phyloP scores from a whole-genome alignment of 306 rosid genomes.

The Inga oerstediana region DNA sequence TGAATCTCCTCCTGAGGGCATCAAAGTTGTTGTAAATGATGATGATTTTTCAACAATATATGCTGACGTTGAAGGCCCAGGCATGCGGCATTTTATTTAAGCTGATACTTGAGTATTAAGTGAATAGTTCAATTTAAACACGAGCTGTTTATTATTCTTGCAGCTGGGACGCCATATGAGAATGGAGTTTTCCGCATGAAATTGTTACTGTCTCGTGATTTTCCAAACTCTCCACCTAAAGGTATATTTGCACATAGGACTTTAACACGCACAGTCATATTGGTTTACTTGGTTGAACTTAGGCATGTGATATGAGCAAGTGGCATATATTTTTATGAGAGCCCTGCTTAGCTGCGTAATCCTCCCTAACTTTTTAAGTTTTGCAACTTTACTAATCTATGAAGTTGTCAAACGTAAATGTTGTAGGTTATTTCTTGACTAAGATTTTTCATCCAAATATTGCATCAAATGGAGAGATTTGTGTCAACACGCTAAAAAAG shows the following conservation, averaged over 20 bases:
- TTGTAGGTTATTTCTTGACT: slow-evolving; percentile 85
- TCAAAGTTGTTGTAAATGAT: slow-evolving; percentile 86
- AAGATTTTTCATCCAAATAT: slow-evolving; percentile 95
- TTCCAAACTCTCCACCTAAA: slow-evolving; percentile 93
- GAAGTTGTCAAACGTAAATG: slow-evolving; percentile 27
- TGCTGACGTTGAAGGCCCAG: slow-evolving; percentile 98
- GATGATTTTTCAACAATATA: slow-evolving; percentile 86
- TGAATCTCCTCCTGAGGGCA: slow-evolving; percentile 97
- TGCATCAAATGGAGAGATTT: slow-evolving; percentile 88
- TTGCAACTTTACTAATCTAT: background rate
- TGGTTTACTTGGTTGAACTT: background rate
- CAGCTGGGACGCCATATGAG: slow-evolving; percentile 98
- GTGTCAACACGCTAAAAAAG: slow-evolving; percentile 94
- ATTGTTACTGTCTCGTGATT: slow-evolving; percentile 78
- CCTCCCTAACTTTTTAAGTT: background rate
- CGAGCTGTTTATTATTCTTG: slow-evolving; percentile 30
- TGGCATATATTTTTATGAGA: background rate
- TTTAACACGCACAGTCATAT: background rate
- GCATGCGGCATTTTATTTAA: slow-evolving; percentile 47
- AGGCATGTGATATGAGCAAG: background rate
- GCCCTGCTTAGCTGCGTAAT: slow-evolving; percentile 20
- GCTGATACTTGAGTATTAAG: slow-evolving; percentile 4
- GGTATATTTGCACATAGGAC: slow-evolving; percentile 48
- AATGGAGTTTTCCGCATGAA: slow-evolving; percentile 97
- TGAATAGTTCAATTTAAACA: slow-evolving; percentile 25